Base-by-base conservation (phyloP, 2,329 filamentous ascomycete species). In the Trichoderma koningiopsis region DNA sequence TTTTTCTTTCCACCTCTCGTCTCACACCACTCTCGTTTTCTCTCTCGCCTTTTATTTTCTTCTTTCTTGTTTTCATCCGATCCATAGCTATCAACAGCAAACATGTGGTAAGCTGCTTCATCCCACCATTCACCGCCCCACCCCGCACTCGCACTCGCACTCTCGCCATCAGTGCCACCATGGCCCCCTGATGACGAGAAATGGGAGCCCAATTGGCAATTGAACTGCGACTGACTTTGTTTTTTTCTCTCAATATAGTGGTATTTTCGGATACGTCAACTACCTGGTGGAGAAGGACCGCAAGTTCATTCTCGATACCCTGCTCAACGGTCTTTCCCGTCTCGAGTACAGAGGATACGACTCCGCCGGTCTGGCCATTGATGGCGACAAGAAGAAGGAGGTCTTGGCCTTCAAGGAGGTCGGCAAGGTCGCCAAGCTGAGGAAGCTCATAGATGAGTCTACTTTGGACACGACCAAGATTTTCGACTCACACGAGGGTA, bases 321-420 rank as follows among this genome's bases (percentile, higher is more conserved):
- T 99, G 76, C 92, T 97, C 82, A 97, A 98, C 86, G 95, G 94
- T 79, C 92, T 98, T 71, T 92, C 93, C 71, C 92, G 96, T 81
- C 92, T 99, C 77, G 96, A 99, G 84, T 99, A 99, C 86, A 92
- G 96, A 82, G 96, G 96, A 76, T 99, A 99, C 83, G 96, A 99
- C 83, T 98, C 96, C 73, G 95, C 96, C 72, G 96, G 96, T 85
- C 87, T 99, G 73, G 95, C 95, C 74, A 85, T 99, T 77, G 96
- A 99, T 81, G 96, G 96, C 72, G 92, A 99, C 87, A 98, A 97
- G 90, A 97, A 96, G 87, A 97, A 97, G 78, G 93, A 98, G 84
- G 94, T 98, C 74, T 89, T 93, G 74, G 94, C 96, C 72, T 98
- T 94, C 89, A 99, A 99, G 88, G 96, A 98, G 86, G 96, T 99